These are phyloP conservation scores for Harrya chromipes DNA, from an alignment of 768 basidiomycete genomes.

Conservation along the genomic window DNA sequence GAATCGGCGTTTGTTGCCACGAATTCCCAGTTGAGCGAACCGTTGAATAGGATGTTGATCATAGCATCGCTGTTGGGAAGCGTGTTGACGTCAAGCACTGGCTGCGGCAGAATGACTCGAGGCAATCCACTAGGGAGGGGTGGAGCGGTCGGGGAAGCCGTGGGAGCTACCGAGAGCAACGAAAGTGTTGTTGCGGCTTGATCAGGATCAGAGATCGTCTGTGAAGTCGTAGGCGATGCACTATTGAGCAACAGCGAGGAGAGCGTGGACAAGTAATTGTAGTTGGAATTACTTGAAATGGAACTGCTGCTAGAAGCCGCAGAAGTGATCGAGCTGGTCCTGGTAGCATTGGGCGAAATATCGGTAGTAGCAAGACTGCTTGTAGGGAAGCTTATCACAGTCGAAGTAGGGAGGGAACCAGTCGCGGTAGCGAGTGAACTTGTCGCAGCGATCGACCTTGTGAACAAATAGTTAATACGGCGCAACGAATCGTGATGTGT, in stretches of 20 bases:
- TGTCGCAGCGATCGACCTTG: not conserved
- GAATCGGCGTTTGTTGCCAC: constrained; percentile 57
- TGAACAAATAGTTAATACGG: not conserved
- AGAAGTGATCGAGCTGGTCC: constrained; percentile 5
- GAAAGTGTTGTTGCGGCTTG: constrained; percentile 30
- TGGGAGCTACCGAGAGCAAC: constrained; percentile 17
- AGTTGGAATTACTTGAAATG: constrained; percentile 24
- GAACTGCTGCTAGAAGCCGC: constrained; percentile 16
- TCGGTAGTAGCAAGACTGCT: constrained; percentile 4
- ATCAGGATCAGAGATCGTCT: constrained; percentile 39
- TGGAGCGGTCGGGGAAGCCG: constrained; percentile 24
- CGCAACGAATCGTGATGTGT: not conserved
- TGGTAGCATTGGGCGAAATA: constrained; percentile 2
- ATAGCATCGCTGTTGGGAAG: constrained; percentile 41
- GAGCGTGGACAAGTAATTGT: constrained; percentile 33
- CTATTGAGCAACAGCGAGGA: constrained; percentile 33
- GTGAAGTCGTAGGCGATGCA: constrained; percentile 16
- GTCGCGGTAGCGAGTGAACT: not conserved
- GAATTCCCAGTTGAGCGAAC: constrained; percentile 62
- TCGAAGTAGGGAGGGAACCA: constrained; percentile 11
- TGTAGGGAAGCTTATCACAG: constrained; percentile 33
- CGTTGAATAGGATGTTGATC: constrained; percentile 65
- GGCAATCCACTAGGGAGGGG: constrained; percentile 61
- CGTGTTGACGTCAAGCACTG: constrained; percentile 21
- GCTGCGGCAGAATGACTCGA: constrained; percentile 51